Conservation (phyloP, 179 eudicot species). For the Silene vulgaris region DNA sequence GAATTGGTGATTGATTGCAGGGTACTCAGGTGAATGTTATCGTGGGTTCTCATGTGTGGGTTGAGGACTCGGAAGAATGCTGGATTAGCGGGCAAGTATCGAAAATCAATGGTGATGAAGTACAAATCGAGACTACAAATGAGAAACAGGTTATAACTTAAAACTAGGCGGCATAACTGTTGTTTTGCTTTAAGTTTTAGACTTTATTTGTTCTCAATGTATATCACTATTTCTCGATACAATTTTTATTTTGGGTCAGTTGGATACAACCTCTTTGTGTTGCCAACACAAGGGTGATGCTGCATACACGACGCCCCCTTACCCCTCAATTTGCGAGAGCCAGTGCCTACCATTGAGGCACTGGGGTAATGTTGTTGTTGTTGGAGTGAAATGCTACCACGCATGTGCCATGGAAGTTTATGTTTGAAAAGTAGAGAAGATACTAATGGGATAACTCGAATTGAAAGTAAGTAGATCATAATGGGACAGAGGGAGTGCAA, state of each 20-base stretch:
- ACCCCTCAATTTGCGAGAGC: too few species aligned
- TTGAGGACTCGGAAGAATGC: slow-evolving; percentile 60
- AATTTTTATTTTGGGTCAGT: too few species aligned
- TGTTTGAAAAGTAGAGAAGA: background rate
- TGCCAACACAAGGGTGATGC: too few species aligned
- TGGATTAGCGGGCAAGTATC: slow-evolving; percentile 78
- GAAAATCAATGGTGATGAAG: slow-evolving; percentile 53
- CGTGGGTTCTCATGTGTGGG: slow-evolving; percentile 78
- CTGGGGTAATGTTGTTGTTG: too few species aligned
- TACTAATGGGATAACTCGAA: background rate
- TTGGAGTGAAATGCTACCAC: background rate
- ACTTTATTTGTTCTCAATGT: slow-evolving; percentile 5
- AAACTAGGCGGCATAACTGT: background rate
- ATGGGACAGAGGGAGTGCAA: background rate
- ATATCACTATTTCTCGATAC: background rate
- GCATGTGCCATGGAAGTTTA: background rate
- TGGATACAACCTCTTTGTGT: too few species aligned
- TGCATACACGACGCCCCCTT: too few species aligned
- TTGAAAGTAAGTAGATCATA: background rate
- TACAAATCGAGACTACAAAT: slow-evolving; percentile 48
- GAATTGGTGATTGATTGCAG: slow-evolving; percentile 35
- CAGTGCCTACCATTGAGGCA: too few species aligned
- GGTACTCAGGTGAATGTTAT: slow-evolving; percentile 52
- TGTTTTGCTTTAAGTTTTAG: background rate
- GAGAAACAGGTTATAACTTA: slow-evolving; percentile 61